A percentile compares a stretch with the other conserved stretches of the same genome.
phyloP scores from a whole-genome alignment of 2,329 filamentous ascomycete genomes.

The Acephala macrosclerotiorum region DNA sequence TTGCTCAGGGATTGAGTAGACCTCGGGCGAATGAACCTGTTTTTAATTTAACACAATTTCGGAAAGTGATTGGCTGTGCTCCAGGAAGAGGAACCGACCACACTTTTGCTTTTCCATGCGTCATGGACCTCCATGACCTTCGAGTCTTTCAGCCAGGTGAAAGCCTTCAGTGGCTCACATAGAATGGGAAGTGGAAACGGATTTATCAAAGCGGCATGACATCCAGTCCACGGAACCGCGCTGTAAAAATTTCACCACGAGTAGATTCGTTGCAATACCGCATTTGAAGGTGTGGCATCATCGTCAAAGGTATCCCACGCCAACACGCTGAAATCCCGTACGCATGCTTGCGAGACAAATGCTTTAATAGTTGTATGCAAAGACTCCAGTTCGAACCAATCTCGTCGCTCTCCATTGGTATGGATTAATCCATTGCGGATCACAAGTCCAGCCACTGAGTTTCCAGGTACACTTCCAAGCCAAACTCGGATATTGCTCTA shows the following conservation, averaged over 20 bases:
- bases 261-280: slow-evolving; percentile 51
- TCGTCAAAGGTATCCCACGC: slow-evolving; percentile 55
- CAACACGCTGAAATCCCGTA: slow-evolving; percentile 51
- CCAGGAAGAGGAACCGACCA: slow-evolving; percentile 6
- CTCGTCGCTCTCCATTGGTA: slow-evolving; percentile 49
- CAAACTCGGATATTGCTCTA: slow-evolving; percentile 38
- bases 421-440: slow-evolving; percentile 52
- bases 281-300: slow-evolving; percentile 47
- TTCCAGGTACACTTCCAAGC: slow-evolving; percentile 52
- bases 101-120: slow-evolving; percentile 45
- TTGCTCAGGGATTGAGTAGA: slow-evolving; percentile 5
- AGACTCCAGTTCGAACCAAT: slow-evolving; percentile 53
- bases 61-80: background rate
- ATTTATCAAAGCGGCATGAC: slow-evolving; percentile 47
- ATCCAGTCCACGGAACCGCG: slow-evolving; percentile 52
- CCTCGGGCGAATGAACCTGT: slow-evolving; percentile 15
- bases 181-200: slow-evolving; percentile 43
- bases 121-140: slow-evolving; percentile 53
- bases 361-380: slow-evolving; percentile 52
- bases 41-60: background rate
- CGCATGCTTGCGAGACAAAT: slow-evolving; percentile 53
- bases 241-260: slow-evolving; percentile 57
- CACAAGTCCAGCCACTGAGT: slow-evolving; percentile 48
- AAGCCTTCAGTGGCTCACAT: slow-evolving; percentile 51
- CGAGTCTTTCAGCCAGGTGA: slow-evolving; percentile 54